Conservation (phyloP, 2,329 filamentous ascomycete genomes). For the Endocalyx cinctus region DNA sequence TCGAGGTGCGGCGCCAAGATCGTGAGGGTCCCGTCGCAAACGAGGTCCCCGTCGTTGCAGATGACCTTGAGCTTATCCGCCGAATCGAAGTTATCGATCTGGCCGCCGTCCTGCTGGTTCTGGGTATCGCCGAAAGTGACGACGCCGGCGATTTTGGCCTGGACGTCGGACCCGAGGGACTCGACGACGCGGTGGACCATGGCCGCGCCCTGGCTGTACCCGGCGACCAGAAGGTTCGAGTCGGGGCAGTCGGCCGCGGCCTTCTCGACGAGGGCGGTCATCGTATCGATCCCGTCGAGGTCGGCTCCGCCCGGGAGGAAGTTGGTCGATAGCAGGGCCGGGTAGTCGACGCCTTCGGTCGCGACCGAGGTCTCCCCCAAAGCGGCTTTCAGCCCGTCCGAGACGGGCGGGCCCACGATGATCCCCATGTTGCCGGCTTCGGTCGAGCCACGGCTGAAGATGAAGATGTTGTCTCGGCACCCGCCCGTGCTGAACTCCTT, state of each 20-base stretch:
- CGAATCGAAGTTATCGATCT: background rate
- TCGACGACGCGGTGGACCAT: slow-evolving; percentile 21
- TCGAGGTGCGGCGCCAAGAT: background rate
- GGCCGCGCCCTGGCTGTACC: slow-evolving; percentile 24
- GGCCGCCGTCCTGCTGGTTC: slow-evolving; percentile 8
- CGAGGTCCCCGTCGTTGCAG: background rate
- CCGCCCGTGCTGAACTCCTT: slow-evolving; percentile 24
- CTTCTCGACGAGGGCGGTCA: slow-evolving; percentile 23
- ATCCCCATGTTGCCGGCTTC: slow-evolving; percentile 27
- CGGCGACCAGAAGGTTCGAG: slow-evolving; percentile 27
- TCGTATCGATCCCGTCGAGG: slow-evolving; percentile 20
- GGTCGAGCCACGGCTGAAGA: slow-evolving; percentile 30
- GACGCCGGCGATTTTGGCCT: slow-evolving; percentile 21
- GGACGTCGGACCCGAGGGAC: slow-evolving; percentile 8
- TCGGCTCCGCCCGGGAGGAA: slow-evolving; percentile 26
- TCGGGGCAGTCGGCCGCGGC: slow-evolving; percentile 26
- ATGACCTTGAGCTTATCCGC: background rate
- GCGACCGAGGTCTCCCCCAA: slow-evolving; percentile 7
- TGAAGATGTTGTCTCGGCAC: slow-evolving; percentile 28
- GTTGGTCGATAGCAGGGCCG: slow-evolving; percentile 23
- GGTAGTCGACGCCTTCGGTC: slow-evolving; percentile 18
- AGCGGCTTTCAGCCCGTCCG: slow-evolving; percentile 8
- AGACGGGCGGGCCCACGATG: slow-evolving; percentile 6
- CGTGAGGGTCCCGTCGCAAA: background rate
- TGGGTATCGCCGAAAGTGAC: slow-evolving; percentile 26